phyloP scores from a whole-genome alignment of 805 yeast species.

The Zygosaccharomyces pseudorouxii region DNA sequence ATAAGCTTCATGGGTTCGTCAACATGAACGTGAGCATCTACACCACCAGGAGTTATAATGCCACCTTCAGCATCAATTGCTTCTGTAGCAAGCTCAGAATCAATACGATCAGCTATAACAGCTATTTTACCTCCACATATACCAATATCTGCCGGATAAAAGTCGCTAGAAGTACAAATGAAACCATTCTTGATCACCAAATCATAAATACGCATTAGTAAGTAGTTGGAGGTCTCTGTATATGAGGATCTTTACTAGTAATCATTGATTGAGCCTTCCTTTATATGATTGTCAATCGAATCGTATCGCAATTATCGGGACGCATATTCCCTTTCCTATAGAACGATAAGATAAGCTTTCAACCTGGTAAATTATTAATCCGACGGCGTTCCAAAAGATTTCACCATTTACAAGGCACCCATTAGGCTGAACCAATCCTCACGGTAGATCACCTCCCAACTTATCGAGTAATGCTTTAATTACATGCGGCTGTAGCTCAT shows the following conservation, averaged over 20 bases:
- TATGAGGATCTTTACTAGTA: background rate
- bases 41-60: slow-evolving; percentile 47
- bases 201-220: slow-evolving; percentile 16
- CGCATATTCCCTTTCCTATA: background rate
- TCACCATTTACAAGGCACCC: background rate
- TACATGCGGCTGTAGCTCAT: slow-evolving; percentile 4
- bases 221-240: background rate
- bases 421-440: background rate
- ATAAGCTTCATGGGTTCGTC: slow-evolving; percentile 39
- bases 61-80: slow-evolving; percentile 46
- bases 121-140: slow-evolving; percentile 39
- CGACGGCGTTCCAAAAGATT: background rate
- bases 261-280: background rate
- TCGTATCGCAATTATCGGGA: background rate
- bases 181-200: slow-evolving; percentile 13
- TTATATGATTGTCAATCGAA: background rate
- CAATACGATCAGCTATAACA: slow-evolving; percentile 33
- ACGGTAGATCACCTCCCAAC: too few relatives aligned
- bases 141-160: slow-evolving; percentile 38
- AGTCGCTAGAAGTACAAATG: slow-evolving; percentile 15
- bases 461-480: background rate
- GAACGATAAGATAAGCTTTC: slow-evolving; percentile 5
- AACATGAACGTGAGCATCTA: slow-evolving; percentile 48
- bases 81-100: slow-evolving; percentile 24
- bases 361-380: background rate